Evolutionary conservation across 148 eudicot species (phyloP), one percentile per base, ranked within the genome.

Genomic region (Rhododendron vialii): DNA sequence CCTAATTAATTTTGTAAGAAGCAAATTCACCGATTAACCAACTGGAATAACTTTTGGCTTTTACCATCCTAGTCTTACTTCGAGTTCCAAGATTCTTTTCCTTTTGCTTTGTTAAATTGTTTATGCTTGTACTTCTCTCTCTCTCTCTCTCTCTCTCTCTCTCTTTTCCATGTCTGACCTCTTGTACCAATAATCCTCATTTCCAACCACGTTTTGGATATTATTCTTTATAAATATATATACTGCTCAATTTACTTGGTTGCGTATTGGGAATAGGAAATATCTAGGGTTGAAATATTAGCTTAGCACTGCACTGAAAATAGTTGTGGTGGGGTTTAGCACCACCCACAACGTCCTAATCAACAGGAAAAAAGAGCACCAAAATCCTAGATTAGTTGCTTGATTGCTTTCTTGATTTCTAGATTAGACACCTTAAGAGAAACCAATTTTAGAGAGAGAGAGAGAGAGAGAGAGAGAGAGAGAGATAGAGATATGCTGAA

Each of bases 261-360:
- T 85, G 30, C 48, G 55, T 83, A 36, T 82, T 81, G 57, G 84
- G 85, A 85, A 67, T 5, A 13, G 76, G 12, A 71, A 5, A 71
- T 3, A 71, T 28, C 20, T 76, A 47, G 71, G 71, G 87, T 82
- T 82, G 50, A 78, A 84, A 71, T 71, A 71, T 9, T 65, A 65
- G 33, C 12, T 65, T 65, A 5, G 38, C 76, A 71, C 76, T 28
- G 38, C 76, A 71, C 76, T 28, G 65, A 85, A 76, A 38, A 59
- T 50, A 81, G 87, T 7, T 76, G 69, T 82, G 85, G 87, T 85
- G 86, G 83, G 36, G 86, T 38, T 83, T 83, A 87, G 84, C 82
- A 76, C 24, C 48, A 65, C 76, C 33, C 69, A 76, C 48, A 69
- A 80, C 75, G 73, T 84, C 81, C 41, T 63, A 45, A 65, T 83